A percentile compares a stretch with the other conserved stretches of the same genome.
phyloP scores from a whole-genome alignment of 2,329 filamentous ascomycete species.

The Zarea fungicola region DNA sequence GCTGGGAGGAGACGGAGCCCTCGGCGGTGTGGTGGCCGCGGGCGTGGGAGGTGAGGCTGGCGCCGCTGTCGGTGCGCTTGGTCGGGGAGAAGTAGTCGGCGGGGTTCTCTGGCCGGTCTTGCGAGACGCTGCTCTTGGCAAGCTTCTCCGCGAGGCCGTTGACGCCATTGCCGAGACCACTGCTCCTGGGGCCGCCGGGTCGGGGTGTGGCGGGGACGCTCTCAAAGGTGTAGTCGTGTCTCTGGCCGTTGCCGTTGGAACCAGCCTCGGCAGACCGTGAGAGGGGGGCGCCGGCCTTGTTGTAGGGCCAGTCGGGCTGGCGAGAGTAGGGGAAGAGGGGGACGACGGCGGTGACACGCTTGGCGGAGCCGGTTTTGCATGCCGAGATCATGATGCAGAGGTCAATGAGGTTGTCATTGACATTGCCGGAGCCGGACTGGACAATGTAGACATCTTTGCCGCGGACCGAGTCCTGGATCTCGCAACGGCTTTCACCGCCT shows the following conservation, averaged over 20 bases:
- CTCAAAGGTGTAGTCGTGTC: conserved; percentile 78
- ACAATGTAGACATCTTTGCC: conserved; percentile 99
- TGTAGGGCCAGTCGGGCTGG: conserved; percentile 94
- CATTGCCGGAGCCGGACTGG: conserved; percentile 83
- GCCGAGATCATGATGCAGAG: conserved; percentile 98
- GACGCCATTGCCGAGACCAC: conserved; percentile 60
- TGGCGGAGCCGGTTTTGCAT: conserved; percentile 90
- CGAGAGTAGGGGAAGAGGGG: conserved; percentile 95
- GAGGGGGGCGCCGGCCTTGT: conserved; percentile 87
- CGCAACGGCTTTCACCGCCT: conserved; percentile 88
- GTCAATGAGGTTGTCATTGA: conserved; percentile 96
- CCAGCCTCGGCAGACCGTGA: conserved; percentile 54
- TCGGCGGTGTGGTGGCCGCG: conserved; percentile 33
- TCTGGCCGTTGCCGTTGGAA: conserved; percentile 23
- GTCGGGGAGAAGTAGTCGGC: conserved; percentile 27
- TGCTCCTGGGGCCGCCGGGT: conserved; percentile 62
- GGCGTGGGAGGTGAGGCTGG: conserved; percentile 29
- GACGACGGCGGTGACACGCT: conserved; percentile 86
- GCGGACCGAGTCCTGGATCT: conserved; percentile 93
- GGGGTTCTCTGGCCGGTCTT: conserved; percentile 30
- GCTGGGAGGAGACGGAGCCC: conserved; percentile 36
- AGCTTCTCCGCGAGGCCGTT: conserved; percentile 68
- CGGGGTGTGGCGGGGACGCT: conserved; percentile 83
- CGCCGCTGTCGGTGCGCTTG: conserved; percentile 31
- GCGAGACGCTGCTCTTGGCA: conserved; percentile 57